Evolutionary conservation across 805 yeast genomes (phyloP).

Genomic region (Wickerhamomyces tratensis): DNA sequence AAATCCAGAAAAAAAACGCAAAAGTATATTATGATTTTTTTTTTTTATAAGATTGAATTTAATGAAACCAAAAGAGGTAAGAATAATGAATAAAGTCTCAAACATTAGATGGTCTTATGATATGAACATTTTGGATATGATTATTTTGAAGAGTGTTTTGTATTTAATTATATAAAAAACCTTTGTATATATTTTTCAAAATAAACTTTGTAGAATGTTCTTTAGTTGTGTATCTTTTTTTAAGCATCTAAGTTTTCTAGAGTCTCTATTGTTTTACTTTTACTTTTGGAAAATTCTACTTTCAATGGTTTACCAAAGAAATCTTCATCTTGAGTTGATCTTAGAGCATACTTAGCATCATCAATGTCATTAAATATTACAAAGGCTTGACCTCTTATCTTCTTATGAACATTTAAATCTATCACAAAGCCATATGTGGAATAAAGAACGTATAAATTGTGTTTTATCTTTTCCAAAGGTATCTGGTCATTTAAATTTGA

Average conservation of each 20-base stretch:
- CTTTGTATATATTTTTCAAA: too few relatives aligned
- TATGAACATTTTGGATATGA: too few relatives aligned
- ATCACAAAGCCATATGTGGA: constrained; percentile 59
- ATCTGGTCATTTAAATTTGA: constrained; percentile 53
- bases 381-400: constrained; percentile 61
- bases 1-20: too few relatives aligned
- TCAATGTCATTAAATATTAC: constrained; percentile 37
- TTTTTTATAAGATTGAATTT: too few relatives aligned
- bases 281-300: constrained; percentile 32
- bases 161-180: too few relatives aligned
- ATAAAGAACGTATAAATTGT: constrained; percentile 48
- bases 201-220: too few relatives aligned
- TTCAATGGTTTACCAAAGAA: constrained; percentile 45
- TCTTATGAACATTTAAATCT: constrained; percentile 35
- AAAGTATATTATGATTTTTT: too few relatives aligned
- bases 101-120: too few relatives aligned
- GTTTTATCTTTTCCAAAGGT: constrained; percentile 31
- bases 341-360: constrained; percentile 42
- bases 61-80: too few relatives aligned
- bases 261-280: constrained; percentile 17
- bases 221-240: too few relatives aligned
- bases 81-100: too few relatives aligned
- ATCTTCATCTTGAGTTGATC: constrained; percentile 32
- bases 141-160: too few relatives aligned
- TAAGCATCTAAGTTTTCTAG: constrained; percentile 1